Conservation (phyloP, 495 filamentous ascomycete species). For the Evansstolkia leycettana region DNA sequence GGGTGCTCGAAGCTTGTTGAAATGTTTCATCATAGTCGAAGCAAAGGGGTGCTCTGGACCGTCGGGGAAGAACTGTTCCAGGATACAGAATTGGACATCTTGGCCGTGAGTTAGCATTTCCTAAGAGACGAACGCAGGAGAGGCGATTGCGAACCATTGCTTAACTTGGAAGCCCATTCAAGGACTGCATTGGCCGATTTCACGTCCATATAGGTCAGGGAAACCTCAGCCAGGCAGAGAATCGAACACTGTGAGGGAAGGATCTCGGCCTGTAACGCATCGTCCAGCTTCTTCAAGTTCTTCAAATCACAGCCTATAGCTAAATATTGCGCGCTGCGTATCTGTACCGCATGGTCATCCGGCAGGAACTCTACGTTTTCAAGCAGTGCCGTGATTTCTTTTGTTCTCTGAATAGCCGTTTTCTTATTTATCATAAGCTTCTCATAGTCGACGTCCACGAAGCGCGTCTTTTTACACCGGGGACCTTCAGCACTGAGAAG, state of each 20-base stretch:
- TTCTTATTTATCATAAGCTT: constrained; percentile 68
- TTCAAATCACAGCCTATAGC: constrained; percentile 77
- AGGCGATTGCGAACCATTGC: constrained; percentile 35
- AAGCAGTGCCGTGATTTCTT: constrained; percentile 41
- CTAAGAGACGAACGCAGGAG: neutral
- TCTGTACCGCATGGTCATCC: constrained; percentile 32
- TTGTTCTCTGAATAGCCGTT: constrained; percentile 45
- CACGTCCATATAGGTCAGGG: constrained; percentile 79
- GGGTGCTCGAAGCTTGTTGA: constrained; percentile 66
- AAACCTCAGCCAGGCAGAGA: constrained; percentile 80
- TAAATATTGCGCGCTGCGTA: constrained; percentile 58
- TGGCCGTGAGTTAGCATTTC: neutral
- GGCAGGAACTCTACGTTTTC: constrained; percentile 32
- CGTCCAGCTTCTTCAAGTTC: constrained; percentile 44
- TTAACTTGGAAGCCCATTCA: constrained; percentile 50
- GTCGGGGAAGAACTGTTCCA: constrained; percentile 78
- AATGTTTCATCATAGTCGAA: constrained; percentile 75
- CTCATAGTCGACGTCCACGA: constrained; percentile 82
- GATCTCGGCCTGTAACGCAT: constrained; percentile 40
- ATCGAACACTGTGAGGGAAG: constrained; percentile 45
- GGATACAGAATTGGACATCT: constrained; percentile 60
- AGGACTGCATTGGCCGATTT: constrained; percentile 63
- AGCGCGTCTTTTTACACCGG: constrained; percentile 43
- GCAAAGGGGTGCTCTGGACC: constrained; percentile 74
- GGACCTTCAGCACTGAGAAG: constrained; percentile 52